A percentile compares a stretch with the other conserved stretches of the same genome.
phyloP scores from a whole-genome alignment of 352 stramenopile species.

The Globisporangium perplexum region DNA sequence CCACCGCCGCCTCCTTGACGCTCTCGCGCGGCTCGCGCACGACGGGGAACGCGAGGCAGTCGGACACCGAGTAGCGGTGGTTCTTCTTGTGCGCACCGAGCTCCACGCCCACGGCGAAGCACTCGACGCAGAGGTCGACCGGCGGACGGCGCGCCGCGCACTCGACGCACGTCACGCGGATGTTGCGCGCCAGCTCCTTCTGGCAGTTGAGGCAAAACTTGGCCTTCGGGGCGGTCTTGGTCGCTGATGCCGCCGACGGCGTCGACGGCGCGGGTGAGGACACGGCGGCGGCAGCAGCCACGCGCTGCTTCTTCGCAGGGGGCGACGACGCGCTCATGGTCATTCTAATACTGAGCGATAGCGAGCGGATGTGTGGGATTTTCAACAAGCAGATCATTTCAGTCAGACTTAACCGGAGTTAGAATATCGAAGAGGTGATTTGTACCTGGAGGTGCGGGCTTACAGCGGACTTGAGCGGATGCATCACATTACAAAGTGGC shows the following conservation, averaged over 20 bases:
- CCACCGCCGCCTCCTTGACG: constrained; percentile 3
- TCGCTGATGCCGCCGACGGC: constrained; percentile 1
- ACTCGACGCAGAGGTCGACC: constrained; percentile 94
- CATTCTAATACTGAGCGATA: constrained; percentile 1
- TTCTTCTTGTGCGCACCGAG: constrained; percentile 76
- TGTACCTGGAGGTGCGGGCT: neutral
- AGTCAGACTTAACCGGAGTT: neutral
- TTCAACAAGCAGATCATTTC: neutral
- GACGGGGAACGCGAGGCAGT: constrained; percentile 76
- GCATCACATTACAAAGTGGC: neutral
- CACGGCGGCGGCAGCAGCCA: neutral
- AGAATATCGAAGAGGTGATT: no score
- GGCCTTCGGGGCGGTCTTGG: constrained; percentile 34
- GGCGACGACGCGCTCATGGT: constrained; percentile 2
- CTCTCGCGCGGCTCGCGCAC: constrained; percentile 33
- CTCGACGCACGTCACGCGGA: constrained; percentile 81
- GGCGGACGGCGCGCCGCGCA: constrained; percentile 43
- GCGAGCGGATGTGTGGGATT: neutral
- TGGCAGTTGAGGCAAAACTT: constrained; percentile 86
- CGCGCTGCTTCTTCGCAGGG: constrained; percentile 14
- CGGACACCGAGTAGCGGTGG: constrained; percentile 76
- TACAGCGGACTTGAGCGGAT: neutral
- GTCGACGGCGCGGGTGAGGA: neutral
- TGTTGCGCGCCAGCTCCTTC: constrained; percentile 79
- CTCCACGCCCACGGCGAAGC: constrained; percentile 86